Base-by-base conservation (phyloP, 768 basidiomycete species). In the Clitopilus passeckerianus region DNA sequence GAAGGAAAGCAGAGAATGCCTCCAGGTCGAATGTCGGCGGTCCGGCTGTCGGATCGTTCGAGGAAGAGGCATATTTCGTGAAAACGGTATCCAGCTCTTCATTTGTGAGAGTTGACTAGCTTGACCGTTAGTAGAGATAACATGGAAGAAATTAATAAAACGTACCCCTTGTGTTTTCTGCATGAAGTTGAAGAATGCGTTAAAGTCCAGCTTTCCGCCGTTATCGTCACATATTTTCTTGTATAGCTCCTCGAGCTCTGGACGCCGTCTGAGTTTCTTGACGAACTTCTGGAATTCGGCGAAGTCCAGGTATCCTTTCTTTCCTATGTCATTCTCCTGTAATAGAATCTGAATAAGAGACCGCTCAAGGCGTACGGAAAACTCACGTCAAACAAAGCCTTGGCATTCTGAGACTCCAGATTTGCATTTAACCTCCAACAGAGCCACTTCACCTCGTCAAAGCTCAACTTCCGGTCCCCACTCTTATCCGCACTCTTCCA, bases 221-320 rank as follows among this genome's bases (percentile, higher is more conserved):
- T 70, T 70, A 6, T 63, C 43, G 20, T 66, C 63, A 34, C 66
- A 66, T 9, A 80, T 61, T 16, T 73, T 71, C 46, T 70, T 70
- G 70, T 87, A 90, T 7, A 97, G 71, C 0, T 75, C 66, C 57
- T 90, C 86, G 0, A 98, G 70, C 53, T 98, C 96, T 0, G 90
- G 87, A 15, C 96, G 85, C n/a, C 81, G 78, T 69, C 94, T 95
- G 58, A 97, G 80, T 33, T 86, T 70, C 66, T 88, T 90, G 62
- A 95, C 89, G 61, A 98, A 93, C 12, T 74, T 77, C 63, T 90
- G 87, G 70, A 96, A 98, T 59, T 86, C 88, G 1, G 77, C 62
- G 66, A 93, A 94, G 68, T 93, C 85, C 33, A 97, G 83, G 61
- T 80, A 84, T 0, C 82, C 83, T 0, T 77, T 77, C 1, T 74